phyloP scores from a whole-genome alignment of 805 yeast species.

The Cephaloascus albidus region DNA sequence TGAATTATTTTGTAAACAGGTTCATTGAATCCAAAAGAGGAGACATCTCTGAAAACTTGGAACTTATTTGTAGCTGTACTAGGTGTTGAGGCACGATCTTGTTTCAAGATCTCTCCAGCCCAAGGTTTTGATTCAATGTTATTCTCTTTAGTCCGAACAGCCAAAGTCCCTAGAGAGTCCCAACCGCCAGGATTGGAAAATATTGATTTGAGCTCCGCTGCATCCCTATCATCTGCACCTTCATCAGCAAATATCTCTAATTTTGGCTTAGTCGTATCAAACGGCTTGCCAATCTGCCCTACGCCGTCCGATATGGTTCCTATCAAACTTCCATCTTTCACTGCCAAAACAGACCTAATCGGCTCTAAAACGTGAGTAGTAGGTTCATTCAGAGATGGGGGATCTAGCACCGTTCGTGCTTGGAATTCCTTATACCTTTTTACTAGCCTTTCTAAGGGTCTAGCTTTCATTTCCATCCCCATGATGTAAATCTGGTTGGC shows the following conservation, averaged over 20 bases:
- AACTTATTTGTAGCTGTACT: constrained; percentile 21
- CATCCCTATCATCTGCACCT: constrained; percentile 8
- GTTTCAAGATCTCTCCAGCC: constrained; percentile 52
- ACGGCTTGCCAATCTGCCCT: not conserved
- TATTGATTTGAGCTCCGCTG: constrained; percentile 2
- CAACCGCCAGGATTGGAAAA: constrained; percentile 19
- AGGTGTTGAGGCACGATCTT: constrained; percentile 14
- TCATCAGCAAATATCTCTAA: not conserved
- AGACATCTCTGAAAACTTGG: constrained; percentile 16
- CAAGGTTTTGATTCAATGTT: constrained; percentile 42
- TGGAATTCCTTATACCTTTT: constrained; percentile 35
- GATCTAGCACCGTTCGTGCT: constrained; percentile 20
- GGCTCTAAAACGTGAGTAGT: constrained; percentile 19
- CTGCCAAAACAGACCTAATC: constrained; percentile 14
- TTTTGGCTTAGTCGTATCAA: not conserved
- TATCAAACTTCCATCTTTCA: constrained; percentile 22
- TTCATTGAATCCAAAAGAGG: constrained; percentile 6
- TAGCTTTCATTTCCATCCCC: constrained; percentile 54
- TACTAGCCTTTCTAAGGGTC: constrained; percentile 46
- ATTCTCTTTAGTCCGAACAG: constrained; percentile 57
- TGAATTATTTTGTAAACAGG: constrained; percentile 42
- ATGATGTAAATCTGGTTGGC: constrained; percentile 51
- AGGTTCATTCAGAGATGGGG: constrained; percentile 15
- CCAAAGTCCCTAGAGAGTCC: constrained; percentile 40
- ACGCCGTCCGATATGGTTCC: constrained; percentile 1